A percentile compares a stretch with the other conserved stretches of the same genome.
These are phyloP conservation scores for Clavispora carvajalis DNA, from an alignment of 805 yeast species.

Conservation along the genomic window DNA sequence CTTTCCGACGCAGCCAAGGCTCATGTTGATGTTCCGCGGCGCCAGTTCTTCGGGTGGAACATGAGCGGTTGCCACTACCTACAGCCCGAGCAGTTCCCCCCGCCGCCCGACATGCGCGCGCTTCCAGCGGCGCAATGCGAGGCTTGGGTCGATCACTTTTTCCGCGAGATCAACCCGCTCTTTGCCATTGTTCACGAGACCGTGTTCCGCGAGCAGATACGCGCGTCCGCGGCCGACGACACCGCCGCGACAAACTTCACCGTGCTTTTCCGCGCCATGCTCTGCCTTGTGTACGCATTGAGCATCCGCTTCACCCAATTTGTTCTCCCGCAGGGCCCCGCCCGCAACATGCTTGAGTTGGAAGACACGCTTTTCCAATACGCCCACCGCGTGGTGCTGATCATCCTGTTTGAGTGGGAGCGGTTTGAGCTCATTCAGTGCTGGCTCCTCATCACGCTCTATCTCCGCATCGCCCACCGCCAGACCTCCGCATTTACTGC, in stretches of 20 bases:
- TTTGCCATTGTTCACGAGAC: conserved; percentile 49
- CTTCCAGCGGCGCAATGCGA: conserved; percentile 4
- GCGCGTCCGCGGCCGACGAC: conserved; percentile 12
- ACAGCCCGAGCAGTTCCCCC: conserved; percentile 28
- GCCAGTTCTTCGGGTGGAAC: conserved; percentile 65
- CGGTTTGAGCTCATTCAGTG: conserved; percentile 46
- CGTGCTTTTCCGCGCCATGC: conserved; percentile 47
- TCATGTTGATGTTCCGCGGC: conserved; percentile 43
- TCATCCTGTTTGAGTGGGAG: conserved; percentile 47
- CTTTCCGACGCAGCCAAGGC: conserved; percentile 29
- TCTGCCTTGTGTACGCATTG: conserved; percentile 44
- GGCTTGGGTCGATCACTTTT: conserved; percentile 35
- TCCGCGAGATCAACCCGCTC: conserved; percentile 48
- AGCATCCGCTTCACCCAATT: conserved; percentile 49
- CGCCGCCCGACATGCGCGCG: conserved; percentile 20
- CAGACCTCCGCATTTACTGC: conserved; percentile 41
- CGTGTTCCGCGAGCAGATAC: conserved; percentile 47
- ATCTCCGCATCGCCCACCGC: conserved; percentile 39
- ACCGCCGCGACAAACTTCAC: conserved; percentile 26
- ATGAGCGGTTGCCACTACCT: conserved; percentile 54
- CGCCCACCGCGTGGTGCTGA: conserved; percentile 32
- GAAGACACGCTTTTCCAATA: conserved; percentile 42
- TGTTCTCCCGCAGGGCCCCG: conserved; percentile 15
- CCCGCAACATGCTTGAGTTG: conserved; percentile 20
- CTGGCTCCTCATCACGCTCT: conserved; percentile 43